These are phyloP conservation scores for Pleurotus tuoliensis DNA, from an alignment of 768 basidiomycete genomes.

Conservation along the genomic window DNA sequence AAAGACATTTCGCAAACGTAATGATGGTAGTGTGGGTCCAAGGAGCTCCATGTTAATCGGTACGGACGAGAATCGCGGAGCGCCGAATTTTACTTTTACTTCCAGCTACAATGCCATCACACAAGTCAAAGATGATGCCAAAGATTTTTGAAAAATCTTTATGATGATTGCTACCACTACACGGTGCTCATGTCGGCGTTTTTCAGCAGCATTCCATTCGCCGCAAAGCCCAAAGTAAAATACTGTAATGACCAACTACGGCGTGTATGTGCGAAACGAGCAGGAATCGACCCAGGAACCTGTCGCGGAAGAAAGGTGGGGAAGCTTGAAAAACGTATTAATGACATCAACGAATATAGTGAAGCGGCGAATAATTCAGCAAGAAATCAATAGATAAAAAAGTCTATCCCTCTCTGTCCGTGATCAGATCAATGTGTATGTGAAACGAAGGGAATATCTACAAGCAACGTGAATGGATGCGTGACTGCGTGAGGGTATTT, in stretches of 20 bases:
- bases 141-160: too few species aligned
- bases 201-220: conserved; percentile 17
- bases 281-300: conserved; percentile 22
- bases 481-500: conserved; percentile 23
- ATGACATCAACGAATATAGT: conserved; percentile 32
- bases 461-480: conserved; percentile 27
- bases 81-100: background rate
- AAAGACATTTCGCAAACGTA: conserved; percentile 44
- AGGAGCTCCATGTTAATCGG: too few species aligned
- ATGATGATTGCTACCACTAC: background rate
- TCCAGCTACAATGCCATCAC: background rate
- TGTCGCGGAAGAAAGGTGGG: conserved; percentile 4
- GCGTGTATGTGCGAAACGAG: conserved; percentile 11
- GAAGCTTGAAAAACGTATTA: conserved; percentile 32
- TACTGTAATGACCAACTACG: conserved; percentile 2
- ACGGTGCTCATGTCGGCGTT: conserved; percentile 11
- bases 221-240: conserved; percentile 5
- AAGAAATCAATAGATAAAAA: conserved; percentile 33
- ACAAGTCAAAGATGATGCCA: background rate
- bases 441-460: conserved; percentile 23
- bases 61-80: background rate
- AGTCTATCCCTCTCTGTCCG: conserved; percentile 18
- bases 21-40: background rate
- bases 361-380: conserved; percentile 18
- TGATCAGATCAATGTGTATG: conserved; percentile 16